Evolutionary conservation across 495 filamentous ascomycete genomes (phyloP).

Genomic region (Lasiosphaeria ovina): DNA sequence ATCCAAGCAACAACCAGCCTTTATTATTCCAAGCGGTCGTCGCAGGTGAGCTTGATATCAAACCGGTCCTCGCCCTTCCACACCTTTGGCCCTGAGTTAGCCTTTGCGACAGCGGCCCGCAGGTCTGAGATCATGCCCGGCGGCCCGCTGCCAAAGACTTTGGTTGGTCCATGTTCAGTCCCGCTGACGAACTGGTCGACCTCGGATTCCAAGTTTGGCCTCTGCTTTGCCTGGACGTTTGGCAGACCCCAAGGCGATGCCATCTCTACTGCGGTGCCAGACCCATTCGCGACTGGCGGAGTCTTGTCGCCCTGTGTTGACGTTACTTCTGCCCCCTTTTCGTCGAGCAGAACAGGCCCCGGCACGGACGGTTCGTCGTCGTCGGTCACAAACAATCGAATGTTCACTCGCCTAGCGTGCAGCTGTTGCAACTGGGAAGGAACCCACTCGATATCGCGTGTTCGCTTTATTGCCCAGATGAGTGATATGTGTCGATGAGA

Average conservation of each 20-base stretch:
- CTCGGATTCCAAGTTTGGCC: conserved; percentile 34
- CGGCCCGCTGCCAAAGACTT: conserved; percentile 62
- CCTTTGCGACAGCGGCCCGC: conserved; percentile 51
- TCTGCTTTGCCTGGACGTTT: conserved; percentile 1
- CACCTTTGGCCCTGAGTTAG: conserved; percentile 49
- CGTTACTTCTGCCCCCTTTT: conserved; percentile 14
- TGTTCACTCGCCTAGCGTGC: conserved; percentile 38
- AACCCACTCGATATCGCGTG: conserved; percentile 57
- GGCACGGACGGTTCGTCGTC: conserved; percentile 28
- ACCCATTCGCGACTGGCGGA: background rate
- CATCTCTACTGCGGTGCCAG: conserved; percentile 14
- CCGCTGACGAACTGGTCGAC: conserved; percentile 38
- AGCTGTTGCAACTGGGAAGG: conserved; percentile 51
- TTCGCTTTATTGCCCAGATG: conserved; percentile 59
- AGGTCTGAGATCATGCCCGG: conserved; percentile 57
- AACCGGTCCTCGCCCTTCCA: conserved; percentile 55
- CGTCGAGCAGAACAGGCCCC: conserved; percentile 9
- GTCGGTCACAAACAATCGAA: conserved; percentile 59
- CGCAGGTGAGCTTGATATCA: conserved; percentile 57
- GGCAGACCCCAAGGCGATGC: conserved; percentile 5
- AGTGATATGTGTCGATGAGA: conserved; percentile 43
- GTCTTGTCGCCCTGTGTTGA: too few species aligned
- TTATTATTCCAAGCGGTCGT: conserved; percentile 50
- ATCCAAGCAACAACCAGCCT: background rate
- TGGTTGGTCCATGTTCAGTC: conserved; percentile 45